Percentiles rank a stretch among this genome's conserved stretches.
Conservation (phyloP, 106 monocot genomes). For the Chionographis japonica region DNA sequence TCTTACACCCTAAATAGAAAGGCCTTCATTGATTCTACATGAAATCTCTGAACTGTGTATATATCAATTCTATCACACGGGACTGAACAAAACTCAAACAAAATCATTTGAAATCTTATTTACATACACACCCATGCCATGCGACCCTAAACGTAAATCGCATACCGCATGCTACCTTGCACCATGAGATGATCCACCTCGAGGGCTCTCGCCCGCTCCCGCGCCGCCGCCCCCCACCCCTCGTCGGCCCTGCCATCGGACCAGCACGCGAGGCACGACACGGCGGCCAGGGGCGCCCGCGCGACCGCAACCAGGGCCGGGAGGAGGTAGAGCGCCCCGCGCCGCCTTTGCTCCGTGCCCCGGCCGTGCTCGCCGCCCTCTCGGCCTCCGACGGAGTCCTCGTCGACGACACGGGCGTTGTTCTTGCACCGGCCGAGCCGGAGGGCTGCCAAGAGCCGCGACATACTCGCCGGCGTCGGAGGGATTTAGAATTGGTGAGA, state of each 20-base stretch:
- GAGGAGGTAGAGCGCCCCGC: background rate
- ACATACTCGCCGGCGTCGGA: no score
- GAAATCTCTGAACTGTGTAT: no score
- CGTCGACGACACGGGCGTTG: no score
- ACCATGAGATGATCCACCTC: conserved; percentile 44
- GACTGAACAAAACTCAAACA: no score
- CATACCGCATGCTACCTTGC: conserved; percentile 41
- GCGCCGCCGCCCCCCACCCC: conserved; percentile 5
- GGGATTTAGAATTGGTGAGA: no score
- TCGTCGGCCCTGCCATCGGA: background rate
- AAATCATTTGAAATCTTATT: background rate
- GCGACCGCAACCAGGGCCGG: background rate
- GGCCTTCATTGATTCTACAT: no score
- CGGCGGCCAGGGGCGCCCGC: conserved; percentile 3
- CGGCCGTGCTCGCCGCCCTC: no score
- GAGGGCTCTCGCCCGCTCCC: conserved; percentile 6
- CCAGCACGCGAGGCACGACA: conserved; percentile 13
- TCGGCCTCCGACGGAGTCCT: no score
- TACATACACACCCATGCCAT: background rate
- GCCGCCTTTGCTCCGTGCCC: background rate
- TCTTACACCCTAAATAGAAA: no score
- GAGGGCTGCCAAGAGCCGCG: no score
- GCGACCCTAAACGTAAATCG: conserved; percentile 20
- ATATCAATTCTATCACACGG: no score
- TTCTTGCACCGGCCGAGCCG: no score